Conservation (phyloP, 768 basidiomycete genomes). For the Pleurotus cornucopiae region DNA sequence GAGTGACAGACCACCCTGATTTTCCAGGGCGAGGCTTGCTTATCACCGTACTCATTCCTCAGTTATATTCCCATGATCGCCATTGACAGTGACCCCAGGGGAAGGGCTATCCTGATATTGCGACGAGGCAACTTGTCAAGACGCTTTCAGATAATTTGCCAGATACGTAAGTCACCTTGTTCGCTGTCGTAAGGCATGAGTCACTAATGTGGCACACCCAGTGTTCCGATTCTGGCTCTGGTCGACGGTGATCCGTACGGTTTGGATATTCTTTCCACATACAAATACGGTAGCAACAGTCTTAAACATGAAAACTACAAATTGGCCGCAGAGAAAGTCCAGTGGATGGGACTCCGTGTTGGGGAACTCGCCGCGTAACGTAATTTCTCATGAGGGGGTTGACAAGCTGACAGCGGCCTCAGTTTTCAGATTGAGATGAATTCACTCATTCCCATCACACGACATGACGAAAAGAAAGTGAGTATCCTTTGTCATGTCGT, state of each 20-base stretch:
- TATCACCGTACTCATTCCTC: conserved; percentile 55
- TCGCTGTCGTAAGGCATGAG: too few species aligned
- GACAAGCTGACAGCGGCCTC: not conserved
- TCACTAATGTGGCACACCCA: conserved; percentile 20
- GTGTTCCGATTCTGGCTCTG: conserved; percentile 72
- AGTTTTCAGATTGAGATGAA: conserved; percentile 63
- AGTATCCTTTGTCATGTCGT: conserved; percentile 2
- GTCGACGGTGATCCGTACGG: conserved; percentile 94
- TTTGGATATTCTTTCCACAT: conserved; percentile 86
- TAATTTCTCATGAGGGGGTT: too few species aligned
- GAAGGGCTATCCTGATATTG: conserved; percentile 94
- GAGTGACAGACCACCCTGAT: conserved; percentile 42
- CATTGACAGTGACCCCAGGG: conserved; percentile 48
- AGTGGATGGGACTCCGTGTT: conserved; percentile 77
- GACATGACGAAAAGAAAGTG: conserved; percentile 75
- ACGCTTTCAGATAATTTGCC: conserved; percentile 67
- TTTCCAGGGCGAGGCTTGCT: conserved; percentile 67
- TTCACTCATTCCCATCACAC: conserved; percentile 62
- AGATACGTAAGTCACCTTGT: conserved; percentile 36
- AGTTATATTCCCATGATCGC: too few species aligned
- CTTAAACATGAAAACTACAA: conserved; percentile 69
- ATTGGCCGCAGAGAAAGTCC: conserved; percentile 62
- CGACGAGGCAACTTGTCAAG: conserved; percentile 81
- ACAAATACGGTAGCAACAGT: conserved; percentile 71
- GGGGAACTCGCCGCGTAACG: conserved; percentile 62